Evolutionary conservation across 2,329 filamentous ascomycete species (phyloP).

Genomic region (Lecanicillium sp.): DNA sequence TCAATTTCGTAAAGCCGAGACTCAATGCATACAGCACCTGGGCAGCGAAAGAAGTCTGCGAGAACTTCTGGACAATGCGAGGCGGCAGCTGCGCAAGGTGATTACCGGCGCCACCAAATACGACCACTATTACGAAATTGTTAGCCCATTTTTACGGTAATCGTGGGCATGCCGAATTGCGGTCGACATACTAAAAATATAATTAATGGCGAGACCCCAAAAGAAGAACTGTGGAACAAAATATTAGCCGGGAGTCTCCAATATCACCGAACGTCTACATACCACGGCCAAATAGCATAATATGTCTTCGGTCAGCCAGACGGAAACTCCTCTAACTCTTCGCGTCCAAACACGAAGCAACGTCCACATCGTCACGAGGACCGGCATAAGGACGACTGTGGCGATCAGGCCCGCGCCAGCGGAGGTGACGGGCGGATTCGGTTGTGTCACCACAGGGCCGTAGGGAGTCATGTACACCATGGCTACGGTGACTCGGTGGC

Average conservation of each 20-base stretch:
- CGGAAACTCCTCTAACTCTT: slow-evolving; percentile 13
- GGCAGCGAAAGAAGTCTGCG: slow-evolving; percentile 16
- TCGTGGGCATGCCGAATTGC: no score
- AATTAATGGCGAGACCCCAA: slow-evolving; percentile 16
- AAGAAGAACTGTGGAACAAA: slow-evolving; percentile 11
- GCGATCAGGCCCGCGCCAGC: slow-evolving; percentile 14
- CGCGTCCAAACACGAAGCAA: slow-evolving; percentile 17
- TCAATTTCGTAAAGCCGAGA: slow-evolving; percentile 19
- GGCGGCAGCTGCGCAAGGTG: slow-evolving; percentile 13
- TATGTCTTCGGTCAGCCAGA: slow-evolving; percentile 15
- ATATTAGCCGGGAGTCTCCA: background rate
- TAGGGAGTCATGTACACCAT: slow-evolving; percentile 1
- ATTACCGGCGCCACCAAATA: slow-evolving; percentile 17
- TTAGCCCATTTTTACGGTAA: background rate
- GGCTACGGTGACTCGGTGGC: background rate
- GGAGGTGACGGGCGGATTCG: slow-evolving; percentile 12
- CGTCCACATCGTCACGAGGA: slow-evolving; percentile 16
- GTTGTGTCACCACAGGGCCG: background rate
- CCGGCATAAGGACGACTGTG: slow-evolving; percentile 15
- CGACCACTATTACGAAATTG: slow-evolving; percentile 15
- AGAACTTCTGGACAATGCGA: slow-evolving; percentile 7
- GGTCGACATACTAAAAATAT: slow-evolving; percentile 15
- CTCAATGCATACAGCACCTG: slow-evolving; percentile 18
- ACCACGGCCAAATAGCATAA: slow-evolving; percentile 17
- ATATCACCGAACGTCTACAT: background rate